These are phyloP conservation scores for Eucalyptus melliodora DNA, from an alignment of 345 rosid genomes.

Conservation along the genomic window DNA sequence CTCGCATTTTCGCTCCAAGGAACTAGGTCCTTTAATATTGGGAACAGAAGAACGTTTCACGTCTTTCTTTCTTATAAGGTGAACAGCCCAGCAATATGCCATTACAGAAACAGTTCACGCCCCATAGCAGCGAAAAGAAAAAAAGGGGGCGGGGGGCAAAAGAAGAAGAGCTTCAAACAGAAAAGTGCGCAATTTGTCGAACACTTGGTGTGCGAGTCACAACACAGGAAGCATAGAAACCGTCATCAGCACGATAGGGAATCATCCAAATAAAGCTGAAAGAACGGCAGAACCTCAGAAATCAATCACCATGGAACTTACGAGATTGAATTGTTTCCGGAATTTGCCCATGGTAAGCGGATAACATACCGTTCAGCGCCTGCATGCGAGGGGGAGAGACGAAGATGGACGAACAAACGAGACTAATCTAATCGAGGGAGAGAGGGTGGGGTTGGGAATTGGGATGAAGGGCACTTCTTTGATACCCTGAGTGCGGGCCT, in stretches of 20 bases:
- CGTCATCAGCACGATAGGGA: neutral
- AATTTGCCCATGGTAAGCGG: neutral
- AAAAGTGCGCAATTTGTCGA: neutral
- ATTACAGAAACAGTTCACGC: neutral
- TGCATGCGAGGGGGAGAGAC: neutral
- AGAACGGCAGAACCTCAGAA: neutral
- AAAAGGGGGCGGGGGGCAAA: fast-evolving
- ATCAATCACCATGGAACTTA: neutral
- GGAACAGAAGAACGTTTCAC: neutral
- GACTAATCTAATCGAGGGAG: neutral
- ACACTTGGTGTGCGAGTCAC: neutral
- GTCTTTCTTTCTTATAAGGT: neutral
- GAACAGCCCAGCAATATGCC: neutral
- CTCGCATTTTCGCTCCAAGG: neutral
- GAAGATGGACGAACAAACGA: neutral
- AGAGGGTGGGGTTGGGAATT: neutral
- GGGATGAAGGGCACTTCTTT: neutral
- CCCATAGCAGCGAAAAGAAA: neutral
- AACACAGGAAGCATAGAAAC: neutral
- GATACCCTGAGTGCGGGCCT: neutral
- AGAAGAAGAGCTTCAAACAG: neutral
- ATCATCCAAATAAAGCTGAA: neutral
- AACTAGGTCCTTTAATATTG: neutral
- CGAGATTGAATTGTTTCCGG: neutral
- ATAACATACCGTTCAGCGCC: neutral